Evolutionary conservation across 257 asterid genomes (phyloP), one percentile per base, ranked within the genome.

Genomic region (Plantago major): DNA sequence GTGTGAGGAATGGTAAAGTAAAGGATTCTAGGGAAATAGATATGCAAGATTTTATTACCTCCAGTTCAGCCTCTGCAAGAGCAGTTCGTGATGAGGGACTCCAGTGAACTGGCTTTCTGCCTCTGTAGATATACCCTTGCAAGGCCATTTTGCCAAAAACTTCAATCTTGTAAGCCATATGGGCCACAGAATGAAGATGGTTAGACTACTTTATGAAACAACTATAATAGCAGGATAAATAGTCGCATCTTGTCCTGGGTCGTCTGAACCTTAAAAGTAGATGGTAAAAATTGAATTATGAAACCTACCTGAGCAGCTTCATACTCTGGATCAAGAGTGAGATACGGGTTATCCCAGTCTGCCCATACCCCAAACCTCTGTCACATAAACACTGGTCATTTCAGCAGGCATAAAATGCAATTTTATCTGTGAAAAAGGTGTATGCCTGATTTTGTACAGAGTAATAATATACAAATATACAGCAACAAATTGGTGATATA

Each of bases 41-140:
- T 45, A 50, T 28, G 40, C 50, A 46, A 43, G 58, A 46, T 68
- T 67, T 12, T 67, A 63, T 56, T 73, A 84, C 99, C 97, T 92
- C 99, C 81, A 92, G 70, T 76, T 92, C 99, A 73, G 99, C 99
- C 72, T 92, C 99, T 42, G 99, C 97, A 72, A 92, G 96, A 74
- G 99, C 99, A 67, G 99, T 92, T 61, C 88, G 81, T 60, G 99
- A 92, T 37, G 99, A 92, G 68, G 99, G 96, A 66, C 99, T 92
- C 99, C 99, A 92, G 63, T 92, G 95, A 69, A 92, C 99, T 55
- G 99, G 99, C 69, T 92, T 92, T 81, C 94, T 82, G 67, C 99
- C 99, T 79, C 99, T 73, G 68, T 86, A 89, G 71, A 92, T 89
- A 80, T 78, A 82, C 63, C 96, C 96, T 84, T 84, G 81, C 74